phyloP scores from a whole-genome alignment of 73 alveolate genomes.

The Paramecium sexaurelia region DNA sequence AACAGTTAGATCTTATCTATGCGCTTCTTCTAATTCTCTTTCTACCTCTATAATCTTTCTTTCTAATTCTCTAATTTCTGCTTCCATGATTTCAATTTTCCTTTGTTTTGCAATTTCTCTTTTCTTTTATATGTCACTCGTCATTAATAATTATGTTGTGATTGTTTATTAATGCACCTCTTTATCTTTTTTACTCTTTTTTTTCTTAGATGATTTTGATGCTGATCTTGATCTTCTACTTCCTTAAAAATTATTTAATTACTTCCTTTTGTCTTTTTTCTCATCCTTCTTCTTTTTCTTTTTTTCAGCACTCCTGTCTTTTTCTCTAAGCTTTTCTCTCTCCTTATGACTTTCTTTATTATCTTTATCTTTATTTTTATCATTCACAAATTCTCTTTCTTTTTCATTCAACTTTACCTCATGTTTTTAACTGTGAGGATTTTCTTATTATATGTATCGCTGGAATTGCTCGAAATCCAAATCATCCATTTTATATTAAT shows the following conservation, averaged over 20 bases:
- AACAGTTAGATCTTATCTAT: conserved; percentile 94
- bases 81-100: conserved; percentile 43
- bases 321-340: conserved; percentile 1
- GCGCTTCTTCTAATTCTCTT: conserved; percentile 90
- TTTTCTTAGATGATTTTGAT: conserved; percentile 20
- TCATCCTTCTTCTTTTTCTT: conserved; percentile 29
- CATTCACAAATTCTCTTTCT: neutral
- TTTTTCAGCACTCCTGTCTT: neutral
- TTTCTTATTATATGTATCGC: neutral
- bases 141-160: neutral
- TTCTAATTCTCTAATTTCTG: conserved; percentile 39
- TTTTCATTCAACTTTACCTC: neutral
- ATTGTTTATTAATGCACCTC: neutral
- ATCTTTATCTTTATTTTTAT: neutral
- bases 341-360: neutral
- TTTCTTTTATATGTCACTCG: conserved; percentile 18
- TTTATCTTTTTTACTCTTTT: conserved; percentile 11
- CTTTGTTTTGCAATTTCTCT: conserved; percentile 34
- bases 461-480: conserved; percentile 22
- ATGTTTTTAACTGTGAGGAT: neutral
- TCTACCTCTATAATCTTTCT: conserved; percentile 70
- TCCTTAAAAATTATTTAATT: neutral
- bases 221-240: neutral
- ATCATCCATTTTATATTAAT: conserved; percentile 11
- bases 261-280: neutral